Evolutionary conservation across 805 yeast genomes (phyloP), one percentile per base, ranked within the genome.

Genomic region (Yarrowia divulgata): DNA sequence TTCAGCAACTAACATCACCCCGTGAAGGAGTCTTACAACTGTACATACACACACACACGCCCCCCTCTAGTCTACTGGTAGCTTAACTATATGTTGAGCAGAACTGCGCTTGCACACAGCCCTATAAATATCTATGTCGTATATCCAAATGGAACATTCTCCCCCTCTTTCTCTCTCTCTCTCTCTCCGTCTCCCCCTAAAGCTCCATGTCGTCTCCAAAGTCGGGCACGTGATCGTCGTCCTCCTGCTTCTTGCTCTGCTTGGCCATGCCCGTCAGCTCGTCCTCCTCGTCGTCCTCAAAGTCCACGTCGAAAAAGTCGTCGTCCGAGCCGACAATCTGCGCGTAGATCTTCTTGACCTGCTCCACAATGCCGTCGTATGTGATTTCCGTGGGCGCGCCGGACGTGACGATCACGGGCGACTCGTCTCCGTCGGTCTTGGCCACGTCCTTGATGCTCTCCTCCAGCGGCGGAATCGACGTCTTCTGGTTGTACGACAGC

Each of bases 231-330:
- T 73, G 72, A 37, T 66, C 73, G 43, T 71, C 70, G 16, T 40
- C 62, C 39, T 48, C 67, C 67, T 48, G 37, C 46, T 63, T 49
- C 46, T 37, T 46, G 18, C 19, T 35, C 35, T 66, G 69, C 49
- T 50, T 66, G 69, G 69, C 58, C 49, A 50, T 52, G 19, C 52
- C 49, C 34, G 62, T 34, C 42, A 66, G 52, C 62, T 66, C 85
- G 50, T 88, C 93, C 46, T 55, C 62, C 57, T 90, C 97, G 32
- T 93, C 97, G 77, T 94, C 98, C 79, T 94, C 98, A 76, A 94
- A 94, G 79, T 94, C 98, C 48, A 94, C 91, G 78, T 92, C 97
- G 77, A 94, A 94, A 80, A 95, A 95, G 79, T 94, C 98, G 74
- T 94, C 98, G 77, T 91, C 95, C 1, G 97, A 86, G 10, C 98